These are phyloP conservation scores for Hordeum vulgare DNA, from an alignment of 176 grass and related monocot genomes.

Conservation along the genomic window MorexV3_pseudomolecules_assembly NC_058523.1:321797343-321797842, in stretches of 20 bases:
- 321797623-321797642: neutral
- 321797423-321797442: constrained; percentile 75
- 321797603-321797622: neutral
- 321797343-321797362: constrained; percentile 71
- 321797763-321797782: neutral
- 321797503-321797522: constrained; percentile 3
- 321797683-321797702: neutral
- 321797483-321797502: neutral
- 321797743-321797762: constrained; percentile 6
- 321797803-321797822: neutral
- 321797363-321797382: constrained; percentile 48
- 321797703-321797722: neutral
- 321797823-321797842: neutral
- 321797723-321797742: neutral
- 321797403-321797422: constrained; percentile 77
- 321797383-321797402: constrained; percentile 31
- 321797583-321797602: neutral
- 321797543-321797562: neutral
- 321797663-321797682: neutral
- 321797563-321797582: neutral
- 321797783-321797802: neutral
- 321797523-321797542: neutral
- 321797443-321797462: constrained; percentile 22
- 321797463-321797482: neutral
- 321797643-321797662: neutral